Evolutionary conservation across 2,329 filamentous ascomycete species (phyloP).

Genomic region (Corynespora cassiicola): DNA sequence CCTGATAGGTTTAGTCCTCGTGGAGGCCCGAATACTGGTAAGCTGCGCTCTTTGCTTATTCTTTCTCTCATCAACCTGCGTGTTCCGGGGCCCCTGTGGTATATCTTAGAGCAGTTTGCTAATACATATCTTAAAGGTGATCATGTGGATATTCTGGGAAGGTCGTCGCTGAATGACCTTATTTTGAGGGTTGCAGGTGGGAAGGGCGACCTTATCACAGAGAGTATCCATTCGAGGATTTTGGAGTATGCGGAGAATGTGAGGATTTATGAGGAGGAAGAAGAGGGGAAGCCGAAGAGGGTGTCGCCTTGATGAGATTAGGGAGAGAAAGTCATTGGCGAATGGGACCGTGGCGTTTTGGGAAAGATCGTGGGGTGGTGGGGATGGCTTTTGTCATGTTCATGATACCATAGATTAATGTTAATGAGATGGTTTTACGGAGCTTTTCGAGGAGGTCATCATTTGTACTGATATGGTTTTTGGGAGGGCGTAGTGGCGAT

Average conservation of each 20-base stretch:
- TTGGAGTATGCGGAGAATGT: constrained; percentile 81
- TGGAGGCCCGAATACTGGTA: constrained; percentile 69
- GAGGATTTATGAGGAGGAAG: constrained; percentile 71
- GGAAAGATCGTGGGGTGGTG: neutral
- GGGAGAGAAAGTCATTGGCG: neutral
- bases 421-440: too few species aligned
- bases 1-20: constrained; percentile 90
- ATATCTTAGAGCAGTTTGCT: neutral
- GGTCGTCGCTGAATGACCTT: constrained; percentile 88
- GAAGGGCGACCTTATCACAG: constrained; percentile 77
- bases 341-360: constrained; percentile 3
- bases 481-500: too few species aligned
- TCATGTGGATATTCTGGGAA: constrained; percentile 93
- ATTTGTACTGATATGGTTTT: too few species aligned
- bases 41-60: constrained; percentile 17
- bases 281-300: constrained; percentile 6
- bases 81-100: neutral
- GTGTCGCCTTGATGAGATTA: constrained; percentile 6
- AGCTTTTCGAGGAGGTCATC: too few species aligned
- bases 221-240: constrained; percentile 83
- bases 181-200: constrained; percentile 87
- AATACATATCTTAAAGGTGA: constrained; percentile 68
- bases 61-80: constrained; percentile 10
- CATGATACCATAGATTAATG: constrained; percentile 11
- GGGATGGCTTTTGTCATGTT: neutral